A percentile compares a stretch with the other conserved stretches of the same genome.
phyloP scores from a whole-genome alignment of 345 rosid species.

The Cochlearia excelsa region DNA sequence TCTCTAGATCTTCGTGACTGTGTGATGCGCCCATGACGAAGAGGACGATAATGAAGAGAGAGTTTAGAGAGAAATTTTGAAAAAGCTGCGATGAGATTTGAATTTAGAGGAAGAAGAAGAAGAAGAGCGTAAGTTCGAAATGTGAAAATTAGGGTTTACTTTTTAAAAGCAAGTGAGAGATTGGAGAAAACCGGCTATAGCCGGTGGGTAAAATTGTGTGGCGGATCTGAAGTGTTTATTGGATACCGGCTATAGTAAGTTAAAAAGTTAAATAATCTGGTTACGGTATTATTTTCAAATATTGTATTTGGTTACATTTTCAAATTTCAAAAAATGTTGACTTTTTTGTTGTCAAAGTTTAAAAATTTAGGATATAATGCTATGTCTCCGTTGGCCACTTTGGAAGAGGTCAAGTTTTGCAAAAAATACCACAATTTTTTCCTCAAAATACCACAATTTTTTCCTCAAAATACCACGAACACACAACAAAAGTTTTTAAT shows the following conservation, averaged over 20 bases:
- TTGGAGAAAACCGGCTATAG: slow-evolving; percentile 23
- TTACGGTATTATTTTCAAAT: too few relatives aligned
- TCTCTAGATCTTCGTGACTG: slow-evolving; percentile 63
- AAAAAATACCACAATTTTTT: too few relatives aligned
- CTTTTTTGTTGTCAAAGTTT: too few relatives aligned
- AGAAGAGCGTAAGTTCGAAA: slow-evolving; percentile 40
- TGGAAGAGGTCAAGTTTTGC: too few relatives aligned
- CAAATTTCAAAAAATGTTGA: too few relatives aligned
- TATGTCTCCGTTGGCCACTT: too few relatives aligned
- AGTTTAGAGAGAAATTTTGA: neutral
- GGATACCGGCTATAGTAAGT: slow-evolving; percentile 28
- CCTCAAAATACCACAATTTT: too few relatives aligned
- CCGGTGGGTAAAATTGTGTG: slow-evolving; percentile 4
- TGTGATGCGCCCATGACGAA: slow-evolving; percentile 60
- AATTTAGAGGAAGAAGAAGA: slow-evolving; percentile 26
- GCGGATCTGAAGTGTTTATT: neutral
- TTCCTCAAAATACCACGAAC: too few relatives aligned
- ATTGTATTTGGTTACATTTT: too few relatives aligned
- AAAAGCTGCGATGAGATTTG: slow-evolving; percentile 21
- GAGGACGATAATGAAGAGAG: neutral
- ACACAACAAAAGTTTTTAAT: too few relatives aligned
- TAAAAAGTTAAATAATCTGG: too few relatives aligned
- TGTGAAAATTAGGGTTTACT: slow-evolving; percentile 48
- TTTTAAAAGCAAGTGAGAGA: slow-evolving; percentile 8
- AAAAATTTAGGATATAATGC: too few relatives aligned